Evolutionary conservation across 1,284 basidiomycete genomes (phyloP).

Genomic region (Melanopsichium pennsylvanicum): DNA sequence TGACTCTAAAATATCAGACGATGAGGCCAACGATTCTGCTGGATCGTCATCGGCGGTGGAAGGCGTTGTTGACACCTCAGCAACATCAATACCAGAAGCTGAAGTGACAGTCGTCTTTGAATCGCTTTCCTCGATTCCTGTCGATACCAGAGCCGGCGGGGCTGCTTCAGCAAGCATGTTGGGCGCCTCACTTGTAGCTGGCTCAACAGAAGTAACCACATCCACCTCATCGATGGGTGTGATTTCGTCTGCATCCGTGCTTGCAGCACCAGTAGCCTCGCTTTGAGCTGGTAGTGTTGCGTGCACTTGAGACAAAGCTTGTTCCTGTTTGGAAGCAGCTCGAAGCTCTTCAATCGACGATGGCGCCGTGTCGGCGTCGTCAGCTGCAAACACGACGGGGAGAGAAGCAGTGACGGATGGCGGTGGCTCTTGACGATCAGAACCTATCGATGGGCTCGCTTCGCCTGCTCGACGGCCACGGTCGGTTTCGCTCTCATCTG

Average conservation of each 20-base stretch:
- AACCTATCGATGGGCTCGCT: neutral
- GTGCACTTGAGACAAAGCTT: conserved; percentile 2
- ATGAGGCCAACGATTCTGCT: neutral
- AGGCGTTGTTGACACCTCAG: conserved; percentile 2
- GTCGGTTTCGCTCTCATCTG: conserved; percentile 19
- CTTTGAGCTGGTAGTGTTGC: neutral
- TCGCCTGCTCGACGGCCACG: conserved; percentile 15
- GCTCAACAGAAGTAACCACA: neutral
- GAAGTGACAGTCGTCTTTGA: conserved; percentile 38
- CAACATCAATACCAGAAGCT: conserved; percentile 27
- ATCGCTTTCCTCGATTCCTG: conserved; percentile 34
- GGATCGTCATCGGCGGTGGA: neutral
- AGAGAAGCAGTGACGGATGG: conserved; percentile 5
- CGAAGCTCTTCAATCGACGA: conserved; percentile 28
- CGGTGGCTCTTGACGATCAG: neutral
- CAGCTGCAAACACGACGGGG: conserved; percentile 12
- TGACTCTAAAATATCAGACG: neutral
- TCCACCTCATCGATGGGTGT: conserved; percentile 22
- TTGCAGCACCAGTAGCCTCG: neutral
- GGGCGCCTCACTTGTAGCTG: conserved; percentile 2
- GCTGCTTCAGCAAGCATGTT: conserved; percentile 43
- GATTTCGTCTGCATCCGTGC: conserved; percentile 23
- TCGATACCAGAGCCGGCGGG: conserved; percentile 39
- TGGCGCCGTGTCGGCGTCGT: conserved; percentile 26
- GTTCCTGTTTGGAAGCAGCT: conserved; percentile 4